Evolutionary conservation across 495 filamentous ascomycete species (phyloP), one percentile per base, ranked within the genome.

Genomic region (Penicillium lagena): DNA sequence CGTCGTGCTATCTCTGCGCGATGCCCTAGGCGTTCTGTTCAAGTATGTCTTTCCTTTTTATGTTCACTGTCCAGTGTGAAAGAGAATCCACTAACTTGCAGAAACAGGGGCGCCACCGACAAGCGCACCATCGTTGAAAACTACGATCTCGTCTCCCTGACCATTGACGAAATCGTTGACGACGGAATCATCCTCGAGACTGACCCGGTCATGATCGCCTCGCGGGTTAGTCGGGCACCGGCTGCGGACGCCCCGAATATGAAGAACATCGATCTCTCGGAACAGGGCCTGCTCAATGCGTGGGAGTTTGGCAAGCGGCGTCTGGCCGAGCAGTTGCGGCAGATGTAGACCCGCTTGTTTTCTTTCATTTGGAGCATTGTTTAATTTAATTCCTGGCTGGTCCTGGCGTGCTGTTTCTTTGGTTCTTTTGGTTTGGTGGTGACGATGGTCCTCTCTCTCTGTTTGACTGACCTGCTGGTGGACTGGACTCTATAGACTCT

Each of bases 71-170:
- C 22, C 22, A 3, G 22, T 22, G 4, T 17, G 15, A 40, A 38
- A 29, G 9, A 9, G 29, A 47, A 11, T 12, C 2, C 35, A 9
- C 22, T 14, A 36, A 37, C 30, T 33, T 29, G n/a, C 35, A 7
- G 29, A 17, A 46, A 46, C 49, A 91, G 86, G 66, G 90, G 90
- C 68, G 87, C 89, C 17, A 89, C 90, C 42, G 93, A 99, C 74
- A 96, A 96, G 75, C 87, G 93, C 48, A 97, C 91, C 9, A 87
- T 97, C 49, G 81, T 96, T 58, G 93, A 99, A 69, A 96, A 96
- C 77, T 98, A 96, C 72, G 93, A 97, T 59, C 77, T 83, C 8
- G 86, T 95, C 44, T 85, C 89, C 14, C 76, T 99, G 14, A 86
- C 90, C 35, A 86, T 97, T 43, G 93, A 99, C 65, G 93, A 99